Evolutionary conservation across 129 eudicot species (phyloP).

Genomic region (Logfia minima): DNA sequence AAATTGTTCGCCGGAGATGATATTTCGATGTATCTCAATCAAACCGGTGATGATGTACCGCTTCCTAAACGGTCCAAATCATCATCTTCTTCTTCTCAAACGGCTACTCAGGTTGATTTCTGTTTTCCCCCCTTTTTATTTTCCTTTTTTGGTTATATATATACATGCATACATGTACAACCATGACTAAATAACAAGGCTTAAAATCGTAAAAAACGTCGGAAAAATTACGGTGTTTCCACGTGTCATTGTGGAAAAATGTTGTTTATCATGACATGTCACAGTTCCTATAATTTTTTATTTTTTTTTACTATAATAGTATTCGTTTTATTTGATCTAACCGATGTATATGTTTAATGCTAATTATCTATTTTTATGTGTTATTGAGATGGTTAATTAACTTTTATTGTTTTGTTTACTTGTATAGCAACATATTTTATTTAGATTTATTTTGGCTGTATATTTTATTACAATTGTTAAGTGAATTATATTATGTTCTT

Average conservation of each 20-base stretch:
- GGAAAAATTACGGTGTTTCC: no score
- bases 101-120: constrained; percentile 29
- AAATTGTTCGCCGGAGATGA: constrained; percentile 5
- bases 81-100: constrained; percentile 18
- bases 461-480: background rate
- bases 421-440: no score
- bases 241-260: no score
- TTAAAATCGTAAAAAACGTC: no score
- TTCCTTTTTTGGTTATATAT: background rate
- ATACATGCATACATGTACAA: background rate
- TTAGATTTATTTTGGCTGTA: background rate
- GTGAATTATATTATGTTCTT: constrained; percentile 4
- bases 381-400: constrained; percentile 10
- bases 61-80: constrained; percentile 33
- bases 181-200: background rate
- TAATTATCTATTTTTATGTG: background rate
- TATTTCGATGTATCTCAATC: background rate
- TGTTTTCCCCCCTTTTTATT: background rate
- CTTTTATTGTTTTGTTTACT: background rate
- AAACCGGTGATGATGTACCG: constrained; percentile 15
- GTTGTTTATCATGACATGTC: no score
- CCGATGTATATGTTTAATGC: background rate
- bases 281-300: no score
- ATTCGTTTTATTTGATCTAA: no score
- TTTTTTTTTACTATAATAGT: no score